phyloP scores from a whole-genome alignment of 768 basidiomycete species.

The Macrolepiota albuminosa region DNA sequence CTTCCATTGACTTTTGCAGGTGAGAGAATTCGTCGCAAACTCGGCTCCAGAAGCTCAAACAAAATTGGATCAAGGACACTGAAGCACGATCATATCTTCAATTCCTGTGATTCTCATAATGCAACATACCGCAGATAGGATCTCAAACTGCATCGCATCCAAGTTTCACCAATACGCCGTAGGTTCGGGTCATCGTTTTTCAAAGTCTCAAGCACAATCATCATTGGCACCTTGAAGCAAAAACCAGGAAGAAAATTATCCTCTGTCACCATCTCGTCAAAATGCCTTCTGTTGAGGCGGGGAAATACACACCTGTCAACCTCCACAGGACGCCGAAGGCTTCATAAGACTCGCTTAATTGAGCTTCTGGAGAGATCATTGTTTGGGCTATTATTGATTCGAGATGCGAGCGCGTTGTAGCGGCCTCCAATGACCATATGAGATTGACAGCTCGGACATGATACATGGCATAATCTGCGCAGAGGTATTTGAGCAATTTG shows the following conservation, averaged over 20 bases:
- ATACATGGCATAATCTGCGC: constrained; percentile 59
- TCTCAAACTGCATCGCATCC: constrained; percentile 93
- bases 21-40: constrained; percentile 48
- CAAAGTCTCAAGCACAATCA: constrained; percentile 80
- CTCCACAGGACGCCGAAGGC: constrained; percentile 94
- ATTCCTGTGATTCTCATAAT: background rate
- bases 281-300: background rate
- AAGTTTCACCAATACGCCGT: constrained; percentile 84
- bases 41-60: constrained; percentile 68
- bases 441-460: constrained; percentile 79
- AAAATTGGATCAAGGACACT: constrained; percentile 91
- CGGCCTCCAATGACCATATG: constrained; percentile 73
- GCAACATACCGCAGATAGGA: constrained; percentile 76
- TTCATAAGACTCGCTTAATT: constrained; percentile 60
- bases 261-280: constrained; percentile 39
- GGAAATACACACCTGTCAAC: constrained; percentile 55
- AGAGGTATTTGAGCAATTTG: constrained; percentile 72
- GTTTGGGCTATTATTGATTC: constrained; percentile 76
- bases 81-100: constrained; percentile 5
- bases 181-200: constrained; percentile 70
- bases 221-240: constrained; percentile 78
- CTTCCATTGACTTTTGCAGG: constrained; percentile 54
- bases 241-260: constrained; percentile 81
- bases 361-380: constrained; percentile 52
- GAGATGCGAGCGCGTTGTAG: constrained; percentile 54